Conservation (phyloP, 345 rosid species). For the Noccaea bulbosa region DNA sequence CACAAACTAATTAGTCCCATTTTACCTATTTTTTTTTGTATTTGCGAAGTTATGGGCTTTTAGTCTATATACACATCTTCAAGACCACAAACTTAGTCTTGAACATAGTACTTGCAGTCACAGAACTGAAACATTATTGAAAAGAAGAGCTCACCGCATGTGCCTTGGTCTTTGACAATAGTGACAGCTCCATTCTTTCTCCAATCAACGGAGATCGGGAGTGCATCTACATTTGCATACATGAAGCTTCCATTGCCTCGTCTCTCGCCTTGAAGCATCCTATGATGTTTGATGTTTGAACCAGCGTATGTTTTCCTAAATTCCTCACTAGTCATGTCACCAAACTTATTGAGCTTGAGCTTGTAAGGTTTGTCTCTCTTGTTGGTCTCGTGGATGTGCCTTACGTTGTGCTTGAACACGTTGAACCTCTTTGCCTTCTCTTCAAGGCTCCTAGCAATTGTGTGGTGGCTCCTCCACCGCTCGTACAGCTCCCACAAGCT, state of each 20-base stretch:
- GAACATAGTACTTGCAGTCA: background rate
- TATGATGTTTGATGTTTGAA: slow-evolving; percentile 74
- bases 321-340: slow-evolving; percentile 84
- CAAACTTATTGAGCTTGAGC: slow-evolving; percentile 83
- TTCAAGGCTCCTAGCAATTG: slow-evolving; percentile 60
- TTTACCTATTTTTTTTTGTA: no score
- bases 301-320: slow-evolving; percentile 63
- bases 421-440: slow-evolving; percentile 74
- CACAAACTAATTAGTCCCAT: background rate
- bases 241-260: slow-evolving; percentile 52
- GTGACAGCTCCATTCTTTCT: slow-evolving; percentile 79
- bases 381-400: slow-evolving; percentile 75
- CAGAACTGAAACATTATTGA: background rate
- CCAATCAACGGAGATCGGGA: slow-evolving; percentile 73
- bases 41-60: background rate
- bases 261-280: slow-evolving; percentile 60
- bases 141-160: slow-evolving; percentile 58
- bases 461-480: slow-evolving; percentile 89
- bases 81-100: background rate
- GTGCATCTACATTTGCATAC: slow-evolving; percentile 52
- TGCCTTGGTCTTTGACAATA: slow-evolving; percentile 80
- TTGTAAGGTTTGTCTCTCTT: slow-evolving; percentile 72
- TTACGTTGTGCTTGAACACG: slow-evolving; percentile 76
- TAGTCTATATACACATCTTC: background rate
- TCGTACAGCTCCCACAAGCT: slow-evolving; percentile 77